A percentile compares a stretch with the other conserved stretches of the same genome.
Evolutionary conservation across 768 basidiomycete genomes (phyloP).

Genomic region (Phaeotremella skinneri): DNA sequence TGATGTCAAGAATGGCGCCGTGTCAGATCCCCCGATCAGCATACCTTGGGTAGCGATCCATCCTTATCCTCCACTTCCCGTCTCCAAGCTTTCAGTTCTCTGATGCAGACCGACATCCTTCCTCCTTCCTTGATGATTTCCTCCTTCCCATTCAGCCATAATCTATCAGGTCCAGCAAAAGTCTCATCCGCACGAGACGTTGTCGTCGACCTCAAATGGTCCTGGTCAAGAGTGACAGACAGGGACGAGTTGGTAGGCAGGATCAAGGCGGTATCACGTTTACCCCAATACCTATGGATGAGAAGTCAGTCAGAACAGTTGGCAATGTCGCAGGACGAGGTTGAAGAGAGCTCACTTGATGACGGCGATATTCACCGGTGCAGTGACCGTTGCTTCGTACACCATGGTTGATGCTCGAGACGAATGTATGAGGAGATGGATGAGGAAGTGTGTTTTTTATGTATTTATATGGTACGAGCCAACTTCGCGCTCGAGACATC

Average conservation of each 20-base stretch:
- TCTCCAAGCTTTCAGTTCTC: conserved; percentile 77
- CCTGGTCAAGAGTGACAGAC: conserved; percentile 95
- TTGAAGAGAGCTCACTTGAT: conserved; percentile 71
- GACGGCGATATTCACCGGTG: conserved; percentile 96
- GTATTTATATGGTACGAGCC: background rate
- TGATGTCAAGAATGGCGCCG: background rate
- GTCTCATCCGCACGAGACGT: conserved; percentile 78
- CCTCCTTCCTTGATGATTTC: conserved; percentile 82
- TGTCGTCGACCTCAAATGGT: conserved; percentile 90
- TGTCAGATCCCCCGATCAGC: conserved; percentile 11
- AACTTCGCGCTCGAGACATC: background rate
- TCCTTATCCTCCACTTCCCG: conserved; percentile 71
- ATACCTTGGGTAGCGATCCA: conserved; percentile 65
- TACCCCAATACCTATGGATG: conserved; percentile 87
- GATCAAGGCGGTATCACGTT: conserved; percentile 91
- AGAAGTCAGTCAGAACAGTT: background rate
- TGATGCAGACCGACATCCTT: conserved; percentile 77
- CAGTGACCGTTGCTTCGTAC: conserved; percentile 82
- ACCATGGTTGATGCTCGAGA: conserved; percentile 11
- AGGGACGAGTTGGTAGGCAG: conserved; percentile 96
- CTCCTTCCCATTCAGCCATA: conserved; percentile 94
- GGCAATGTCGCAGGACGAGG: background rate
- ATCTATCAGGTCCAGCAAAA: conserved; percentile 65
- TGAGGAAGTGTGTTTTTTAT: background rate
- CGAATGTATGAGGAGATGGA: background rate